These are phyloP conservation scores for Septoria petroselini DNA, from an alignment of 2,329 filamentous ascomycete species.

Conservation along the genomic window DNA sequence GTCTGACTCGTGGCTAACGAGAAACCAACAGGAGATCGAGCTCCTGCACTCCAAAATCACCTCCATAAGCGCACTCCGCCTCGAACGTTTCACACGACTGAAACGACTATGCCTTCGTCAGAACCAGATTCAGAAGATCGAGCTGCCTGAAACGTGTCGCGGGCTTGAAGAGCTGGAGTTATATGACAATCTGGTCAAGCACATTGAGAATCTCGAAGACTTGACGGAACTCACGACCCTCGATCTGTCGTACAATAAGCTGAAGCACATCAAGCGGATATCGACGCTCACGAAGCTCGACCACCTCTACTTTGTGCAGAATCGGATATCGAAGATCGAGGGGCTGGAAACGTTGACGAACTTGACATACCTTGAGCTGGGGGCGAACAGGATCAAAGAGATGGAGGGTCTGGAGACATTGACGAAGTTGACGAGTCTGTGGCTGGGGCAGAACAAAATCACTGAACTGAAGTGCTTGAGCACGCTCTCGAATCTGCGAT, in stretches of 20 bases:
- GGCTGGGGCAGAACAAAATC: conserved; percentile 97
- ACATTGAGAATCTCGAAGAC: conserved; percentile 77
- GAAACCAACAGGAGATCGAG: conserved; percentile 67
- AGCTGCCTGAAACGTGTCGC: conserved; percentile 65
- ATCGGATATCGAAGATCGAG: conserved; percentile 87
- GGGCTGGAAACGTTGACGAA: conserved; percentile 71
- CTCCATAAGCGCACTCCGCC: conserved; percentile 71
- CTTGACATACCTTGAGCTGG: conserved; percentile 81
- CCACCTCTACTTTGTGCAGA: conserved; percentile 89
- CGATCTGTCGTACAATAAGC: conserved; percentile 97
- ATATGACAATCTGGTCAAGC: conserved; percentile 92
- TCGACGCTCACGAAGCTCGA: conserved; percentile 71
- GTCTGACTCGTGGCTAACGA: conserved; percentile 7
- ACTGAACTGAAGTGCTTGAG: conserved; percentile 73
- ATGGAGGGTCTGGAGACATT: conserved; percentile 81
- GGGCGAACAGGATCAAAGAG: conserved; percentile 85
- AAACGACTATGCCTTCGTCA: conserved; percentile 83
- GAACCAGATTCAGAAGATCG: conserved; percentile 79
- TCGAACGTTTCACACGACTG: conserved; percentile 73
- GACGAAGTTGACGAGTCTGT: conserved; percentile 77
- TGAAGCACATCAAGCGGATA: conserved; percentile 94
- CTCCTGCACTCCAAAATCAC: conserved; percentile 81
- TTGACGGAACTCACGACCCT: conserved; percentile 73
- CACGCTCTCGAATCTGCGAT: conserved; percentile 73
- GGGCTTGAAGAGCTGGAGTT: conserved; percentile 79